Conservation (phyloP, 768 basidiomycete genomes). For the Russula emetica region DNA sequence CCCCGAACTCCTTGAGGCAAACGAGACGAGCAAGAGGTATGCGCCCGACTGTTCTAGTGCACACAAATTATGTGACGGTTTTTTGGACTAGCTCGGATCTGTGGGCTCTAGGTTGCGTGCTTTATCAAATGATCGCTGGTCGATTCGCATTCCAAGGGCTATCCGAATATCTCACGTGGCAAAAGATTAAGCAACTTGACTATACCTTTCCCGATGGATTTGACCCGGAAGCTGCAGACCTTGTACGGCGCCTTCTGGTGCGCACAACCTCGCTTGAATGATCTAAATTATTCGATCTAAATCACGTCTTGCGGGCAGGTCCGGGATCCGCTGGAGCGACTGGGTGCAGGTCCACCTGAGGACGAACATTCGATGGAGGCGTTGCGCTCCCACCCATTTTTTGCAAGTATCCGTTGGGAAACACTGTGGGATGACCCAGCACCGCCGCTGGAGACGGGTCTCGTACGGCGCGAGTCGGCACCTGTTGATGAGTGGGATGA, state of each 20-base stretch:
- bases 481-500: constrained; percentile 44
- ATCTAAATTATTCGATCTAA: neutral
- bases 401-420: constrained; percentile 54
- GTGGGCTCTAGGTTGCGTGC: constrained; percentile 92
- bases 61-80: constrained; percentile 2
- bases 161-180: constrained; percentile 92
- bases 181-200: constrained; percentile 85
- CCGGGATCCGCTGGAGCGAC: constrained; percentile 50
- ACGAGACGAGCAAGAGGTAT: constrained; percentile 74
- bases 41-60: constrained; percentile 20
- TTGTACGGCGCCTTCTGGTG: constrained; percentile 76
- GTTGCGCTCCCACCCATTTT: constrained; percentile 60
- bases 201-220: constrained; percentile 86
- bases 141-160: constrained; percentile 87
- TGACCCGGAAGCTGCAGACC: constrained; percentile 73
- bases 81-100: constrained; percentile 67
- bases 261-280: constrained; percentile 25
- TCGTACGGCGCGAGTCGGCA: constrained; percentile 46
- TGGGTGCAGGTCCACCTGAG: constrained; percentile 51
- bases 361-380: constrained; percentile 40
- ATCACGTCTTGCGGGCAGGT: constrained; percentile 1
- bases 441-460: constrained; percentile 55
- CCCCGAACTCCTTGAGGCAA: constrained; percentile 74
- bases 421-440: constrained; percentile 60
- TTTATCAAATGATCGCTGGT: constrained; percentile 91